Base-by-base conservation (phyloP, 2,329 filamentous ascomycete species). In the Dactylellina leptospora region DNA sequence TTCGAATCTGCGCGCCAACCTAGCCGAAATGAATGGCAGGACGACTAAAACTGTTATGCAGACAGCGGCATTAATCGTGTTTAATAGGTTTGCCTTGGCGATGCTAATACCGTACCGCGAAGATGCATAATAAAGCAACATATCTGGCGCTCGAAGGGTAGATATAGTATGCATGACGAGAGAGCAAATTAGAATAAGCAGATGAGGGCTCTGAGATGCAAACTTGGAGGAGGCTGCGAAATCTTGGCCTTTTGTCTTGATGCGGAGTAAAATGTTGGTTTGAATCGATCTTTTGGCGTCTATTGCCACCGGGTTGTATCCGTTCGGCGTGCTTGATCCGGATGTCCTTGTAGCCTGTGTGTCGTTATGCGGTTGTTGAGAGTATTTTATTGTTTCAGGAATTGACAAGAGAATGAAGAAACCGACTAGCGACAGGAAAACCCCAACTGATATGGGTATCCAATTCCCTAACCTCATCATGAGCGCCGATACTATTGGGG, bases 61-160 rank as follows among this genome's bases (percentile, higher is more conserved):
- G 16, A 40, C 45, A 3, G 20, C 28, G 22, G 56, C 56, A n/a
- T 61, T 50, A 18, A 61, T 23, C 6, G 56, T 61, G 13, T 61
- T 61, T 3, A 61, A 33, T 23, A 61, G 30, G 25, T 61, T 61
- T n/a, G 30, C 44, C 16, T 61, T 44, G 3, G 56, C 56, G 33
- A 61, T 61, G 20, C n/a, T 42, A 13, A 61, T 61, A 38, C 20
- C 20, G 20, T 61, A 61, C n/a, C 56, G 56, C 11, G 20, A 2
- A 20, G 56, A 61, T 9, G 56, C 44, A 16, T 61, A 61, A 30
- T 42, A 42, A 9, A 61, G 2, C n/a, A 61, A 13, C 47, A 53
- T 61, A 13, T 61, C 56, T 22, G 25, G 45, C 4, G 56, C 56
- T 25, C 56, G 44, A 2, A 40, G 6, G 1, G 22, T n/a, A 9